Base-by-base conservation (phyloP, 345 rosid genomes). In the Viola odorata region DNA sequence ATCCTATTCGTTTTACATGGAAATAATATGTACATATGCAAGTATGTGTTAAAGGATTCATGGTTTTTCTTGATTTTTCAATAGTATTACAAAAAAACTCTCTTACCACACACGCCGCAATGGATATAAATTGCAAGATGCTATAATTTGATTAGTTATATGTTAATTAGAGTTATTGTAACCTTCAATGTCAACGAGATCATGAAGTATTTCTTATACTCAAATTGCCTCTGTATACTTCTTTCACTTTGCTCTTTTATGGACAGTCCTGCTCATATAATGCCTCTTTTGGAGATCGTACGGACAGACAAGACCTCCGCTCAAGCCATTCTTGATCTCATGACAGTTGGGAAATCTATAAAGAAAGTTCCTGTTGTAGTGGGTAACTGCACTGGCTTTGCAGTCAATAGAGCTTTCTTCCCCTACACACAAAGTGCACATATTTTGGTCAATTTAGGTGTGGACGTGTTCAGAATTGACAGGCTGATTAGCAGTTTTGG, bases 241-340 rank as follows among this genome's bases (percentile, higher is more conserved):
- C 13, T 50, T 13, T 71, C 57, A 61, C 57, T 6, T 47, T 51
- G 23, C 58, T 80, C 37, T 72, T 61, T 53, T 12, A 50, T 77
- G 57, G 53, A 71, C 80, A 91, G 96, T 72, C 99, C 99, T 60
- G 99, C 99, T 53, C 97, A 94, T 74, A 75, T 90, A 65, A 94
- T 90, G 99, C 84, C 99, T 54, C 91, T 94, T 69, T 81, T 90
- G 64, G 99, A 94, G 89, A 90, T 90, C 64, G 96, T 94, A 51
- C 78, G 92, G 58, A 77, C 97, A 11, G 77, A 84, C 54, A 88
- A 72, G 58, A 94, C 97, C 63, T 90, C 96, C 55, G 81, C 92
- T 11, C 97, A 94, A 78, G 90, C 76, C 50, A 86, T 88, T 71
- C 83, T 94, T 54, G 97, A 94, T 84, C 95, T 94, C 74, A 82